Evolutionary conservation across 164 flowering plant species (phyloP), one percentile per base, ranked within the genome.

Genomic region (Aristolochia fimbriata): DNA sequence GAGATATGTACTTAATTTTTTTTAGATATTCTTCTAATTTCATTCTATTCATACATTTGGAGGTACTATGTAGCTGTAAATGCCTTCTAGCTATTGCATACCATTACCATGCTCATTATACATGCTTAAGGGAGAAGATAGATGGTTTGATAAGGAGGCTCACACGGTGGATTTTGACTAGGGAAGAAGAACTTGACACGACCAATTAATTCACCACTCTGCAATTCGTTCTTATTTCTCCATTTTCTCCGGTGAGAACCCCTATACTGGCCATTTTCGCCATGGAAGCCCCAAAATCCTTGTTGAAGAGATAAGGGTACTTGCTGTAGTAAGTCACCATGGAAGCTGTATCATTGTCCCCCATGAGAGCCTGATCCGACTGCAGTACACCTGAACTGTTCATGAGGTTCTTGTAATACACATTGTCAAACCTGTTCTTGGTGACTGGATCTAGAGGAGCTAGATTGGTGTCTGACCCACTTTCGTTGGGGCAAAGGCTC

Each of bases 361-460:
- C 51, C 76, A 82, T 71, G 10, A 89, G 68, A 3, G 81, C 96
- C 65, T 84, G 89, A 65, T 86, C 96, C 5, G 91, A 84, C 51
- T 82, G 75, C 15, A 86, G 85, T 55, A 89, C 77, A 2, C 84
- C 93, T 1, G 65, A 37, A 46, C 76, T 84, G 71, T 65, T 75
- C 50, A 76, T 23, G 10, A 88, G 74, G 65, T 81, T 86, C 58
- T 64, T 64, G 57, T 58, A 88, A 50, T 79, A 86, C 19, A 37
- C 56, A 37, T 86, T 86, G 66, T 89, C 93, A 23, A 89, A 89
- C 37, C 54, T 72, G 74, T 61, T 9, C 10, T 41, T 30, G 1
- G 76, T 83, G 20, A 71, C 66, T 7, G 70, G 33, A 66, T 89
- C 93, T 1, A 88, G 74, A 37, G 91, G 85, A 33, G 76, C 73